Percentiles rank a stretch among this genome's conserved stretches.
Conservation (phyloP, 768 basidiomycete species). For the Harrya chromipes region DNA sequence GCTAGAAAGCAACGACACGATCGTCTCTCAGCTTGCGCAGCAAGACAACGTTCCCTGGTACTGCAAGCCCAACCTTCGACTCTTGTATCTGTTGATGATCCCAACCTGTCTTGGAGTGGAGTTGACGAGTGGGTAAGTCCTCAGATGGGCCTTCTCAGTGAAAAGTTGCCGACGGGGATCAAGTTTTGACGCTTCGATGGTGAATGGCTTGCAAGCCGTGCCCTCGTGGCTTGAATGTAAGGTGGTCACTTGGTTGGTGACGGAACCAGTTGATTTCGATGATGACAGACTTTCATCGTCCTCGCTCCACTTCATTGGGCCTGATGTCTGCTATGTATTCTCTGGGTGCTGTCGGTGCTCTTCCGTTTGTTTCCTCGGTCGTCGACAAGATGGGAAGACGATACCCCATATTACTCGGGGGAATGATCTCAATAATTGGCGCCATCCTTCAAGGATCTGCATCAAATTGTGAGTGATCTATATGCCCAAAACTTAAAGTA, state of each 20-base stretch:
- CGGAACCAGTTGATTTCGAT: background rate
- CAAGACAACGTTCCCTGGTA: constrained; percentile 59
- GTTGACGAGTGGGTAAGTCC: constrained; percentile 9
- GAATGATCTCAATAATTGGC: constrained; percentile 4
- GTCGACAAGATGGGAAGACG: constrained; percentile 11
- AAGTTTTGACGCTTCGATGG: constrained; percentile 45
- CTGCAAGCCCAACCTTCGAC: constrained; percentile 52
- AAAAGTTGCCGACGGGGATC: background rate
- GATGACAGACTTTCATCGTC: constrained; percentile 47
- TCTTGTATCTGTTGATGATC: constrained; percentile 53
- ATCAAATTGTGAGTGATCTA: constrained; percentile 5
- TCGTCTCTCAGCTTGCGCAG: constrained; percentile 12
- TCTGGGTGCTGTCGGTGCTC: constrained; percentile 2
- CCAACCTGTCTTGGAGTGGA: constrained; percentile 29
- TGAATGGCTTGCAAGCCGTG: constrained; percentile 62
- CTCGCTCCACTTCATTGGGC: constrained; percentile 52
- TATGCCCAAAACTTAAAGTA: too few relatives aligned
- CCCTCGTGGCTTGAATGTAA: constrained; percentile 53
- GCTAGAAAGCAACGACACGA: constrained; percentile 1
- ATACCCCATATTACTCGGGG: constrained; percentile 9
- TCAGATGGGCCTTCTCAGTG: background rate
- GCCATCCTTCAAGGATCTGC: constrained; percentile 10
- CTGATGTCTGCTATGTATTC: constrained; percentile 57
- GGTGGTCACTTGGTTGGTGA: constrained; percentile 5
- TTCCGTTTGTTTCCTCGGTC: background rate